phyloP scores from a whole-genome alignment of 176 grass and related monocot genomes.

The Oryza longistaminata region DNA sequence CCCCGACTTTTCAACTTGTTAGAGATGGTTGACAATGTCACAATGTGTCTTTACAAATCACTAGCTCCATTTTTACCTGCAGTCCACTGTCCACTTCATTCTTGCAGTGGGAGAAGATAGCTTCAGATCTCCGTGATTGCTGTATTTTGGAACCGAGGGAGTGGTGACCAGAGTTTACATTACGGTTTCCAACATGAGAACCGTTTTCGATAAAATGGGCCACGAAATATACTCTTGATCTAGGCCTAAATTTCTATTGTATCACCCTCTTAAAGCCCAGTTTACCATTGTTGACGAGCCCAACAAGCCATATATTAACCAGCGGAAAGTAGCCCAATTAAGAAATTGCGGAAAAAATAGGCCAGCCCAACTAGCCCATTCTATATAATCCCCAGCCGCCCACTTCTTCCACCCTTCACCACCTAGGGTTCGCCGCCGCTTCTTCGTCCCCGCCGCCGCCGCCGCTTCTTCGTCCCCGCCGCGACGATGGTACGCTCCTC shows the following conservation, averaged over 20 bases:
- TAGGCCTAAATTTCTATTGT: background rate
- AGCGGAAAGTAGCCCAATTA: background rate
- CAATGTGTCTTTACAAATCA: too few relatives aligned
- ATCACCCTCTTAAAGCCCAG: background rate
- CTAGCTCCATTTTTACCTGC: too few relatives aligned
- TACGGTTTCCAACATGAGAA: too few relatives aligned
- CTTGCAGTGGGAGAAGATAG: too few relatives aligned
- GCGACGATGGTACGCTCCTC: slow-evolving; percentile 52
- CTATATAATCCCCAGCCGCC: slow-evolving; percentile 39
- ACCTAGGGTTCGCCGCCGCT: slow-evolving; percentile 52
- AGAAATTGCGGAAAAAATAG: background rate
- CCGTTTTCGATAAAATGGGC: background rate
- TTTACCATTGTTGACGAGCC: background rate
- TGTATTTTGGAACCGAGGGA: too few relatives aligned
- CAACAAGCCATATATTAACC: background rate
- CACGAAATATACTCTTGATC: background rate
- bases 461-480: slow-evolving; percentile 27
- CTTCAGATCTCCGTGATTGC: too few relatives aligned
- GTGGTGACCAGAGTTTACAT: background rate
- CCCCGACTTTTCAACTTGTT: too few relatives aligned
- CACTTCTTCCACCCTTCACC: slow-evolving; percentile 13
- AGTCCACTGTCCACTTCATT: too few relatives aligned
- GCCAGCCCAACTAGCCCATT: slow-evolving; percentile 2
- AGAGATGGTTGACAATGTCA: too few relatives aligned
- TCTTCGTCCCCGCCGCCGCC: too few relatives aligned